Conservation (phyloP, 108 stramenopile genomes). For the Epithemia pelagica region DNA sequence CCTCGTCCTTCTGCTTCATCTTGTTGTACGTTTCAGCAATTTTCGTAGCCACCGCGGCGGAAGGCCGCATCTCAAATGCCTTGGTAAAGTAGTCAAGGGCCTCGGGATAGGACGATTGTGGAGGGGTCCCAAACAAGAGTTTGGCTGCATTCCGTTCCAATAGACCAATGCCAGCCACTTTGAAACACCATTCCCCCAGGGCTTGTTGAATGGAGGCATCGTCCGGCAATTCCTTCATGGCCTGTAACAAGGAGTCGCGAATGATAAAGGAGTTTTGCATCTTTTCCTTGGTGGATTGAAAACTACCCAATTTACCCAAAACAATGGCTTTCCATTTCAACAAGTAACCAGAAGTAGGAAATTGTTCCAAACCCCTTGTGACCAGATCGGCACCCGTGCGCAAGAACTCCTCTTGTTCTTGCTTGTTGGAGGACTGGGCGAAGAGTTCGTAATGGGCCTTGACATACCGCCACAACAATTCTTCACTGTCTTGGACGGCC, state of each 20-base stretch:
- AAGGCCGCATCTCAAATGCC: background rate
- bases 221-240: background rate
- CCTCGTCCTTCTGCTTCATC: background rate
- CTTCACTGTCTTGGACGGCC: background rate
- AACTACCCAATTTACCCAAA: conserved; percentile 4
- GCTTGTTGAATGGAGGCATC: conserved; percentile 9
- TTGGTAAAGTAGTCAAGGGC: background rate
- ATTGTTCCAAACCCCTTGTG: background rate
- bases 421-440: background rate
- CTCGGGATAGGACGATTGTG: background rate
- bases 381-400: background rate
- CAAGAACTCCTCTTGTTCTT: background rate
- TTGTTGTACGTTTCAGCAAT: conserved; percentile 2
- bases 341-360: background rate
- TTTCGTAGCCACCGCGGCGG: conserved; percentile 1
- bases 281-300: conserved; percentile 1
- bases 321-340: conserved; percentile 6
- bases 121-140: background rate
- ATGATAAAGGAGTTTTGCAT: conserved; percentile 6
- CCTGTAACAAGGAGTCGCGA: background rate
- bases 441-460: conserved; percentile 5
- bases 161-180: background rate
- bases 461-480: conserved; percentile 2
- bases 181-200: conserved; percentile 7
- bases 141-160: background rate